A percentile compares a stretch with the other conserved stretches of the same genome.
These are phyloP conservation scores for Cyclotella kingstonii DNA, from an alignment of 108 stramenopile species.

Conservation along the genomic window DNA sequence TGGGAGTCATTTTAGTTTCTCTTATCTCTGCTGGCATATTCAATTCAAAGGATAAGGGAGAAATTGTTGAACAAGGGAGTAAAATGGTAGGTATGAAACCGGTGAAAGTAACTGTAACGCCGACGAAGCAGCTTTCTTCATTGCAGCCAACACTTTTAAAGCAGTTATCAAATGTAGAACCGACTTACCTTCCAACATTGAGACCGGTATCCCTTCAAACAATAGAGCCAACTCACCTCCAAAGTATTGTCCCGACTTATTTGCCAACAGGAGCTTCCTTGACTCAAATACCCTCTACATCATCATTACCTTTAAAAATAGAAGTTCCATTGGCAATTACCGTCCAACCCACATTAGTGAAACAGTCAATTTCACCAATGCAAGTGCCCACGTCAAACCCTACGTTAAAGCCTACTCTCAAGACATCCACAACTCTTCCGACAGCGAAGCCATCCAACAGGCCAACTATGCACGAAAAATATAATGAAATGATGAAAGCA, in stretches of 20 bases:
- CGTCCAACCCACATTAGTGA: no score
- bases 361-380: neutral
- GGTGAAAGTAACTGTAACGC: no score
- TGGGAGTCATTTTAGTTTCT: conserved; percentile 17
- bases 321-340: no score
- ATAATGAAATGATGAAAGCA: conserved; percentile 40
- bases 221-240: neutral
- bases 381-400: neutral
- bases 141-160: no score
- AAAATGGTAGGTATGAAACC: no score
- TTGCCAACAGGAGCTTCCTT: no score
- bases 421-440: conserved; percentile 5
- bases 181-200: conserved; percentile 4
- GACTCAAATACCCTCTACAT: no score
- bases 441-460: conserved; percentile 1
- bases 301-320: no score
- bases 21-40: conserved; percentile 19
- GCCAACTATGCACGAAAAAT: conserved; percentile 38
- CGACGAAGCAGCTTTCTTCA: no score
- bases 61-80: no score
- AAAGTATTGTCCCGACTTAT: neutral
- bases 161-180: neutral
- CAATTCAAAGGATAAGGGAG: no score
- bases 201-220: neutral
- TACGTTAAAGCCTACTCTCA: conserved; percentile 4